Conservation (phyloP, 148 eudicot species). For the Hydrangea macrophylla region DNA sequence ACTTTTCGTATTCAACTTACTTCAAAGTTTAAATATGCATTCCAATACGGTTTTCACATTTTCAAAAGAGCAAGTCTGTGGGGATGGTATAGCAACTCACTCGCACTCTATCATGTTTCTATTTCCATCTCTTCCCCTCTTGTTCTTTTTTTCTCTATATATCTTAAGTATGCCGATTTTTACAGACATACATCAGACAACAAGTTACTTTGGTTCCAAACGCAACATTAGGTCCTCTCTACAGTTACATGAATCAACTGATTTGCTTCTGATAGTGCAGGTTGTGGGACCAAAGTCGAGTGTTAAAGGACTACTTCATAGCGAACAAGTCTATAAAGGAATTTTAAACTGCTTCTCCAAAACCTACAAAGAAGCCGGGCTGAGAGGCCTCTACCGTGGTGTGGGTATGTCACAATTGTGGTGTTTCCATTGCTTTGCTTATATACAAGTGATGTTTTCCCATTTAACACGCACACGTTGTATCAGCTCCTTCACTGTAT, state of each 20-base stretch:
- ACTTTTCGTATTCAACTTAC: too few relatives aligned
- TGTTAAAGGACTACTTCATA: constrained; percentile 38
- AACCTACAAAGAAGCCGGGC: constrained; percentile 77
- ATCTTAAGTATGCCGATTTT: too few relatives aligned
- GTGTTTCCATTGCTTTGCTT: background rate
- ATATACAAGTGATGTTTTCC: background rate
- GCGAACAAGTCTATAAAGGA: constrained; percentile 75
- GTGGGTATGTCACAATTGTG: constrained; percentile 55
- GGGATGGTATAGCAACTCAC: too few relatives aligned
- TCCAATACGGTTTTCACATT: background rate
- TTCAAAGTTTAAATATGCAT: too few relatives aligned
- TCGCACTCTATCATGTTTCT: too few relatives aligned
- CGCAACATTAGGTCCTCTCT: too few relatives aligned
- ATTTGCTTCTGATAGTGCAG: constrained; percentile 39
- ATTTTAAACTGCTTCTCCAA: constrained; percentile 73
- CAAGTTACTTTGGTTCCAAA: too few relatives aligned
- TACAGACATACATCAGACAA: too few relatives aligned
- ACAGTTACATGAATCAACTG: too few relatives aligned
- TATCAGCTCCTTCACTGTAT: constrained; percentile 86
- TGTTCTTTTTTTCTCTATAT: too few relatives aligned
- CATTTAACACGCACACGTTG: background rate
- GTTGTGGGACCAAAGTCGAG: constrained; percentile 63
- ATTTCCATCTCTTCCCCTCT: too few relatives aligned
- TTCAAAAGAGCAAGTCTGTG: too few relatives aligned
- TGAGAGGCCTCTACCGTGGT: constrained; percentile 87